These are phyloP conservation scores for Thelonectria discophora DNA, from an alignment of 2,329 filamentous ascomycete species.

Conservation along the genomic window DNA sequence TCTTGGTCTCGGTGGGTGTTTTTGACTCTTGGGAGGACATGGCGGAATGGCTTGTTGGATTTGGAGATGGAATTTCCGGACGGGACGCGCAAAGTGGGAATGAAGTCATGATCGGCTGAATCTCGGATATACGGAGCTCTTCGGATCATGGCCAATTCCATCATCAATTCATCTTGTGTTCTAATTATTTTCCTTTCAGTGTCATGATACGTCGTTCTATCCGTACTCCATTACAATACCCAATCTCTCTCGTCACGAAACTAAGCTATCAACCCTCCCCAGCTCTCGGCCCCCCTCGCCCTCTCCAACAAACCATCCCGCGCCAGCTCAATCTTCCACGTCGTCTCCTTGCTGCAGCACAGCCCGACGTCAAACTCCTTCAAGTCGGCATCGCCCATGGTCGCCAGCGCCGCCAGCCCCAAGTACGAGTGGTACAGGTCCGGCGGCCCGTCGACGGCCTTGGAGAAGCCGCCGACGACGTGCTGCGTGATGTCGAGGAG, in stretches of 20 bases:
- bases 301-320: constrained; percentile 50
- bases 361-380: constrained; percentile 77
- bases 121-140: constrained; percentile 20
- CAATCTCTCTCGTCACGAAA: background rate
- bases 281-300: constrained; percentile 20
- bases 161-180: background rate
- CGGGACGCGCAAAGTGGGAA: background rate
- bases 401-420: constrained; percentile 80
- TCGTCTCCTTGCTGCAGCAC: constrained; percentile 74
- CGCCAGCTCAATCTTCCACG: constrained; percentile 58
- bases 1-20: constrained; percentile 29
- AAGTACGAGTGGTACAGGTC: constrained; percentile 91
- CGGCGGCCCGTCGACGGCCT: constrained; percentile 71
- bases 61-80: background rate
- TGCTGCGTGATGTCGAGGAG: constrained; percentile 89
- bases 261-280: constrained; percentile 9
- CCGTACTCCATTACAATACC: background rate
- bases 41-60: background rate
- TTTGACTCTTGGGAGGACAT: constrained; percentile 31
- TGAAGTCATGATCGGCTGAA: constrained; percentile 34
- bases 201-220: constrained; percentile 5
- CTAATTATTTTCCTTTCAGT: background rate
- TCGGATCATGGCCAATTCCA: background rate
- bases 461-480: constrained; percentile 83
- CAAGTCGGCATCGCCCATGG: constrained; percentile 75